Evolutionary conservation across 352 stramenopile genomes (phyloP).

Genomic region (Phytophthora crassamura): DNA sequence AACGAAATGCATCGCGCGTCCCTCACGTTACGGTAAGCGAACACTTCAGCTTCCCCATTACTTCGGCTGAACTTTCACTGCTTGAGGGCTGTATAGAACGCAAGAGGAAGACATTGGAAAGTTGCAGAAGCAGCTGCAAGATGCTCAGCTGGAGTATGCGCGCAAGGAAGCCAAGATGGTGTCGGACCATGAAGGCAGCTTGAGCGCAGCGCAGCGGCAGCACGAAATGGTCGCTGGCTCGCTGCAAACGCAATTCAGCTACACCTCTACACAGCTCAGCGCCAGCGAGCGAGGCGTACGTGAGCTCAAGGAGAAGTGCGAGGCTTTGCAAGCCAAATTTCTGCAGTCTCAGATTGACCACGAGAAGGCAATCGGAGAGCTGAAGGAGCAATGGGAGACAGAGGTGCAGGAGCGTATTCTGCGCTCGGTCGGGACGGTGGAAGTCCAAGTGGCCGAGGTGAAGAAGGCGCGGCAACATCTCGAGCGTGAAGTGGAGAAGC

Average conservation of each 20-base stretch:
- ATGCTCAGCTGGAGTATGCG: conserved; percentile 51
- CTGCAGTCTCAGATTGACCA: conserved; percentile 62
- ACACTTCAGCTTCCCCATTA: not conserved
- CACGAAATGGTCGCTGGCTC: conserved; percentile 48
- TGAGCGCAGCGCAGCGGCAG: conserved; percentile 45
- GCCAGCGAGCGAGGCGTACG: conserved; percentile 33
- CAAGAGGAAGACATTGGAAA: conserved; percentile 63
- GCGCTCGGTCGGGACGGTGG: conserved; percentile 56
- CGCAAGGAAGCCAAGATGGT: conserved; percentile 49
- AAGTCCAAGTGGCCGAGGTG: conserved; percentile 71
- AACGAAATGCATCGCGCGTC: conserved; percentile 56
- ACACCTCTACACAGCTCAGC: conserved; percentile 46
- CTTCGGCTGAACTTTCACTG: not conserved
- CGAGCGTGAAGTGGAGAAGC: conserved; percentile 72
- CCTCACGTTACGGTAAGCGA: conserved; percentile 46
- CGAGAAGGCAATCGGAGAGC: conserved; percentile 55
- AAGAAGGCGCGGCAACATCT: conserved; percentile 64
- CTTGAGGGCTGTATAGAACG: conserved; percentile 27
- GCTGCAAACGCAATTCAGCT: conserved; percentile 57
- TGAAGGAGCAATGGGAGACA: conserved; percentile 62
- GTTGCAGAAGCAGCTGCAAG: conserved; percentile 60
- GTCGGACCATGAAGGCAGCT: conserved; percentile 43
- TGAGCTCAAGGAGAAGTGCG: conserved; percentile 51
- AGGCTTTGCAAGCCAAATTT: conserved; percentile 52
- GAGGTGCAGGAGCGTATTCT: conserved; percentile 65